These are phyloP conservation scores for Lactarius hatsudake DNA, from an alignment of 768 basidiomycete genomes.

Conservation along the genomic window DNA sequence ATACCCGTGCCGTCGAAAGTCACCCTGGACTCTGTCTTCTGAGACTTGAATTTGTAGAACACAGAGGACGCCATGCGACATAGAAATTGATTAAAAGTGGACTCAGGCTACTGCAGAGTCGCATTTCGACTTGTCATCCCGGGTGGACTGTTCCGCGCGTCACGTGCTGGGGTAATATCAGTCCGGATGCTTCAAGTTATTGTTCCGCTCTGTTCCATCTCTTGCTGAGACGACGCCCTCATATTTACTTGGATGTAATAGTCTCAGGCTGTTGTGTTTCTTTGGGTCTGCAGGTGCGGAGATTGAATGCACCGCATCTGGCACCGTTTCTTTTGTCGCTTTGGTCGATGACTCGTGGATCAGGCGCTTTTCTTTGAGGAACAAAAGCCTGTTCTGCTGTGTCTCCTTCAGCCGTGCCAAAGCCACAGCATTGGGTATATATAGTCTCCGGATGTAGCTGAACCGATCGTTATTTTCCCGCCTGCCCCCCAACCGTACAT, in stretches of 20 bases:
- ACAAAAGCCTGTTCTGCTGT: conserved; percentile 13
- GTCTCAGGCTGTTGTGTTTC: neutral
- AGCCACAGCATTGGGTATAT: conserved; percentile 12
- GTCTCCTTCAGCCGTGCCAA: neutral
- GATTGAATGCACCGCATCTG: neutral
- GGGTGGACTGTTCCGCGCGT: neutral
- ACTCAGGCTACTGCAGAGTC: neutral
- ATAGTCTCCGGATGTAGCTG: conserved; percentile 8
- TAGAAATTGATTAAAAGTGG: conserved; percentile 28
- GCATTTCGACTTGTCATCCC: neutral
- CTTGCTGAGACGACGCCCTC: neutral
- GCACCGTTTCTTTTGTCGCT: conserved; percentile 1
- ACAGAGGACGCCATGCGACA: conserved; percentile 82
- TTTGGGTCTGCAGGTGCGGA: conserved; percentile 1
- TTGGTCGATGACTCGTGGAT: conserved; percentile 2
- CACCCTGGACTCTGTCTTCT: conserved; percentile 91
- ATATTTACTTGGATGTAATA: neutral
- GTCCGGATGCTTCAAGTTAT: neutral
- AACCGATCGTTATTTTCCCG: neutral
- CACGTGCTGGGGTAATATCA: neutral
- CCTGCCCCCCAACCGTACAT: neutral
- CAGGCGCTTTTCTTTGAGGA: conserved; percentile 9
- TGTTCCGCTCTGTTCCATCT: neutral
- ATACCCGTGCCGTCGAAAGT: conserved; percentile 99
- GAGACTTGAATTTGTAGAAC: conserved; percentile 97